A percentile compares a stretch with the other conserved stretches of the same genome.
Conservation (phyloP, 495 filamentous ascomycete genomes). For the Oleoguttula mirabilis region DNA sequence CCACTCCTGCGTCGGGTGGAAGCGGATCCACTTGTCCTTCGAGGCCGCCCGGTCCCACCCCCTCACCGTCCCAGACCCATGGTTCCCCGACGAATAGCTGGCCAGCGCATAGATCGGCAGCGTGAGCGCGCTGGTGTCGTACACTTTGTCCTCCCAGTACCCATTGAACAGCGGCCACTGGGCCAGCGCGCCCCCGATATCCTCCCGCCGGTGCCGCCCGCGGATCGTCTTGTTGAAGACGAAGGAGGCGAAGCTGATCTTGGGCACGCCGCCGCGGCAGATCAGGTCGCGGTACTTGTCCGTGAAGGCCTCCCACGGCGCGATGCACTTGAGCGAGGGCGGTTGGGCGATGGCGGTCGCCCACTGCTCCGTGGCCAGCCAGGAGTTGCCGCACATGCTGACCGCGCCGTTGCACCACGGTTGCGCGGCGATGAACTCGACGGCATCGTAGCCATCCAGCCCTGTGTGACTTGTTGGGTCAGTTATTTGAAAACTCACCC, state of each 20-base stretch:
- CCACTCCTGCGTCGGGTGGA: conserved; percentile 32
- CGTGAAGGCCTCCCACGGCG: conserved; percentile 7
- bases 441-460: conserved; percentile 36
- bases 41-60: conserved; percentile 26
- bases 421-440: conserved; percentile 33
- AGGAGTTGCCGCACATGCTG: conserved; percentile 35
- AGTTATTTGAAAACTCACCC: too few relatives aligned
- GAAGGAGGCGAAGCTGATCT: conserved; percentile 10
- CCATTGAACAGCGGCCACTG: conserved; percentile 10
- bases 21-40: conserved; percentile 30
- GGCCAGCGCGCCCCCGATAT: conserved; percentile 27
- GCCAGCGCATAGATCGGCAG: conserved; percentile 19
- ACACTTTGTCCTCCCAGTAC: conserved; percentile 18
- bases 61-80: conserved; percentile 32
- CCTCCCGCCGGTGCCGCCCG: conserved; percentile 24
- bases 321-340: conserved; percentile 9
- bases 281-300: conserved; percentile 28
- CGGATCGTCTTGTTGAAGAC: conserved; percentile 26
- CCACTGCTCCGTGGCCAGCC: conserved; percentile 29
- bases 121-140: conserved; percentile 15
- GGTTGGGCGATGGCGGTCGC: conserved; percentile 1
- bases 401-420: conserved; percentile 37
- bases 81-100: conserved; percentile 26
- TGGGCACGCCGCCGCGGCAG: conserved; percentile 26
- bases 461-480: conserved; percentile 35